Evolutionary conservation across 306 rosid species (phyloP).

Genomic region (Rosa multiflora): DNA sequence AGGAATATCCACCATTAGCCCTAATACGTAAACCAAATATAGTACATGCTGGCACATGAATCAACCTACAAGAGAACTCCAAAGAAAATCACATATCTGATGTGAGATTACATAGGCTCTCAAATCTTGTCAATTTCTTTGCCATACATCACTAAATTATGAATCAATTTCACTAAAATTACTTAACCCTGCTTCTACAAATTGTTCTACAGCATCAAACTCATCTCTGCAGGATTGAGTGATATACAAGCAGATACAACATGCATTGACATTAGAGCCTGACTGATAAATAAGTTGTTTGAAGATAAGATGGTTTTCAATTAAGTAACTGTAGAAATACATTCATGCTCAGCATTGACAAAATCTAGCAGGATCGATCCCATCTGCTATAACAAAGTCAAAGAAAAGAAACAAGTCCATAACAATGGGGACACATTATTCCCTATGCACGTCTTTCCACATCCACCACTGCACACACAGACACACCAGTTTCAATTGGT

Average conservation of each 20-base stretch:
- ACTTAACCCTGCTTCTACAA: conserved; percentile 42
- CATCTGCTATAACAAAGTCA: not conserved
- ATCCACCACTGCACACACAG: not conserved
- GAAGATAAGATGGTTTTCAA: not conserved
- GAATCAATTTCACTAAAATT: not conserved
- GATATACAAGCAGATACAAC: not conserved
- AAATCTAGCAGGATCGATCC: not conserved
- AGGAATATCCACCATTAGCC: conserved; percentile 60
- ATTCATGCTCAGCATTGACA: not conserved
- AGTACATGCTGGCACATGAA: conserved; percentile 66
- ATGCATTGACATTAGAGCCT: not conserved
- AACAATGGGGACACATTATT: not conserved
- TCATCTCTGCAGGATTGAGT: conserved; percentile 53
- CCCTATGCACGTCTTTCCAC: conserved; percentile 11
- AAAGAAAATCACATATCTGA: too few relatives aligned
- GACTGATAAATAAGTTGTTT: not conserved
- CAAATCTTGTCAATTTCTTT: not conserved
- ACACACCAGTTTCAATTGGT: not conserved
- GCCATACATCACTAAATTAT: not conserved
- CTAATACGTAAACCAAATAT: conserved; percentile 45
- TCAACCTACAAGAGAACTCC: conserved; percentile 44
- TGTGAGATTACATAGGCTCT: not conserved
- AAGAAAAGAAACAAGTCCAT: not conserved
- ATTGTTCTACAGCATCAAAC: conserved; percentile 63
- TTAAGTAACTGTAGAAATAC: not conserved